phyloP scores from a whole-genome alignment of 1,284 basidiomycete genomes.

The Sporisorium sorghi region DNA sequence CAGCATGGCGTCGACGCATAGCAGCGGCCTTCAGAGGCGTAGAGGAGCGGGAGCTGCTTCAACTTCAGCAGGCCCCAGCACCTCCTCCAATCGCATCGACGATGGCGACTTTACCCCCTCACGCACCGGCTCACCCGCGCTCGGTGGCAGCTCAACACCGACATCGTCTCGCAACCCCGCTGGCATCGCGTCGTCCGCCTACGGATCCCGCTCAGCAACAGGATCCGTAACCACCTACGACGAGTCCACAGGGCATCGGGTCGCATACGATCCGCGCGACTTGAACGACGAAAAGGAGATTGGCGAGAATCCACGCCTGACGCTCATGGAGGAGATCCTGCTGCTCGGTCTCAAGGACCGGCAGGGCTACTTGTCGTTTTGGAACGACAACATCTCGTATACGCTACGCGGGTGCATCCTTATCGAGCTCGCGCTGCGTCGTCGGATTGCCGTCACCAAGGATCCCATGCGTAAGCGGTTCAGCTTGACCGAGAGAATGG shows the following conservation, averaged over 20 bases:
- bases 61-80: constrained; percentile 32
- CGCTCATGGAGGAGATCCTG: constrained; percentile 96
- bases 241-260: constrained; percentile 67
- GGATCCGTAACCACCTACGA: constrained; percentile 55
- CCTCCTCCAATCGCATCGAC: constrained; percentile 32
- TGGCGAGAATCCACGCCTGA: constrained; percentile 82
- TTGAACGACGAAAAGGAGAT: constrained; percentile 81
- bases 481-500: constrained; percentile 49
- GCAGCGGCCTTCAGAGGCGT: constrained; percentile 45
- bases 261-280: constrained; percentile 95
- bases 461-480: constrained; percentile 53
- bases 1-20: constrained; percentile 38
- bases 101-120: constrained; percentile 40
- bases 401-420: constrained; percentile 67
- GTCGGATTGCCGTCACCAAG: constrained; percentile 57
- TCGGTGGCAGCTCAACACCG: constrained; percentile 26
- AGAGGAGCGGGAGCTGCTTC: constrained; percentile 34
- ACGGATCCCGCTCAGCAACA: constrained; percentile 42
- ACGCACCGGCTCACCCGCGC: constrained; percentile 34
- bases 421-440: constrained; percentile 65
- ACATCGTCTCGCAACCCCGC: constrained; percentile 25
- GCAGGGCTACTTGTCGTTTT: constrained; percentile 72
- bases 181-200: constrained; percentile 19
- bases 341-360: constrained; percentile 90
- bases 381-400: constrained; percentile 70